Conservation (phyloP, 2,329 filamentous ascomycete genomes). For the Monosporascus sp. region DNA sequence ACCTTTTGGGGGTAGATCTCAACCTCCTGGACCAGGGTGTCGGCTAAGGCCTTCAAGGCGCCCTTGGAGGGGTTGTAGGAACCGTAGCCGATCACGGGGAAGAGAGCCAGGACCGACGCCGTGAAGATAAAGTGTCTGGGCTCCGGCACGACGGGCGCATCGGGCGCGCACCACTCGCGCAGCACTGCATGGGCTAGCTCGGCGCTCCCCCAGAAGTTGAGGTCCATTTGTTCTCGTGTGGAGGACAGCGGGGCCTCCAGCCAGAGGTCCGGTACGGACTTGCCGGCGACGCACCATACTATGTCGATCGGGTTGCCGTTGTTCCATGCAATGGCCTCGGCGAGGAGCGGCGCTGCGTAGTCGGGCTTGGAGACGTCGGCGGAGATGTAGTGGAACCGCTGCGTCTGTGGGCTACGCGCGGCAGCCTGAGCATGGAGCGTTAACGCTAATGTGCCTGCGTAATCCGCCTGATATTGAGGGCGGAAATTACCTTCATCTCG, state of each 20-base stretch:
- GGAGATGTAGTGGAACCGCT: slow-evolving; percentile 78
- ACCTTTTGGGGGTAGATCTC: slow-evolving; percentile 81
- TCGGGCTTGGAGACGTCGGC: slow-evolving; percentile 71
- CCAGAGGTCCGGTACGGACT: slow-evolving; percentile 70
- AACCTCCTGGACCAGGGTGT: slow-evolving; percentile 78
- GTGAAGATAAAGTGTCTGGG: slow-evolving; percentile 85
- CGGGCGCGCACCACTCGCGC: slow-evolving; percentile 62
- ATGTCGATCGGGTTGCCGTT: slow-evolving; percentile 67
- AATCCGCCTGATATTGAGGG: background rate
- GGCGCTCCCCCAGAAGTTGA: slow-evolving; percentile 82
- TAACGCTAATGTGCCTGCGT: background rate
- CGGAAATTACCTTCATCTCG: slow-evolving; percentile 29
- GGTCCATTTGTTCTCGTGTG: slow-evolving; percentile 76
- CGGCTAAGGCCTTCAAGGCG: slow-evolving; percentile 76
- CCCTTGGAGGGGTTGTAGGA: slow-evolving; percentile 82
- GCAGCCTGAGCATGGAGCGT: slow-evolving; percentile 44
- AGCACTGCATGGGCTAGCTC: slow-evolving; percentile 82
- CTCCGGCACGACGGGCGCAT: slow-evolving; percentile 37
- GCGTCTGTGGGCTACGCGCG: slow-evolving; percentile 59
- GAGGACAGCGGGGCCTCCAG: slow-evolving; percentile 64
- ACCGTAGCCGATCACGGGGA: slow-evolving; percentile 73
- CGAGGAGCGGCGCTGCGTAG: slow-evolving; percentile 66
- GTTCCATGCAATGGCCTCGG: slow-evolving; percentile 76
- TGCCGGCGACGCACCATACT: slow-evolving; percentile 86
- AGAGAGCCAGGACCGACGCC: slow-evolving; percentile 68